phyloP scores from a whole-genome alignment of 257 asterid genomes.

The Phtheirospermum japonicum region DNA sequence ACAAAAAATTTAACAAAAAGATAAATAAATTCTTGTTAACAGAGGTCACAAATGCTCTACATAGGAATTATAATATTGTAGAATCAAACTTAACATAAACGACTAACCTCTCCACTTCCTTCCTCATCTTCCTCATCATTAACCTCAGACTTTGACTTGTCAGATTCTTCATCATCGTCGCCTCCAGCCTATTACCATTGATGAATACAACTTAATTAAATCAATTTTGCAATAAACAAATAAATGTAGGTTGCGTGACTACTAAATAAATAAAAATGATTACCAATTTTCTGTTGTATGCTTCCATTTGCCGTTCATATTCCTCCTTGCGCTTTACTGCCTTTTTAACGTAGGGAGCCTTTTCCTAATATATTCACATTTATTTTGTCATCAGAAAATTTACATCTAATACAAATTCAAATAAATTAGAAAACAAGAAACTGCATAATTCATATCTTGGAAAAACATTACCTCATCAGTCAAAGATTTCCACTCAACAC shows the following conservation, averaged over 20 bases:
- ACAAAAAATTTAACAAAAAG: background rate
- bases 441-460: background rate
- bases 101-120: conserved; percentile 54
- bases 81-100: background rate
- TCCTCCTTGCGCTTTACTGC: conserved; percentile 52
- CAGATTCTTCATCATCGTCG: conserved; percentile 9
- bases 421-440: background rate
- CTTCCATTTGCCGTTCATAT: conserved; percentile 39
- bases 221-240: background rate
- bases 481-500: conserved; percentile 13
- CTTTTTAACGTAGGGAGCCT: conserved; percentile 40
- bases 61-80: background rate
- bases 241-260: background rate
- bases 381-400: background rate
- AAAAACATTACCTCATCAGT: conserved; percentile 1
- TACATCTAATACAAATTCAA: background rate
- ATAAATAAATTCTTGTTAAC: background rate
- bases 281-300: conserved; percentile 18
- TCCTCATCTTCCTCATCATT: conserved; percentile 52
- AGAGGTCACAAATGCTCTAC: background rate
- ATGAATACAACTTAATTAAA: background rate
- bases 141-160: conserved; percentile 17
- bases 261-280: background rate
- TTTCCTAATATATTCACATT: conserved; percentile 39
- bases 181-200: conserved; percentile 11